Evolutionary conservation across 2,329 filamentous ascomycete genomes (phyloP), one percentile per base, ranked within the genome.

Genomic region (Chrysosporium keratinophilum): DNA sequence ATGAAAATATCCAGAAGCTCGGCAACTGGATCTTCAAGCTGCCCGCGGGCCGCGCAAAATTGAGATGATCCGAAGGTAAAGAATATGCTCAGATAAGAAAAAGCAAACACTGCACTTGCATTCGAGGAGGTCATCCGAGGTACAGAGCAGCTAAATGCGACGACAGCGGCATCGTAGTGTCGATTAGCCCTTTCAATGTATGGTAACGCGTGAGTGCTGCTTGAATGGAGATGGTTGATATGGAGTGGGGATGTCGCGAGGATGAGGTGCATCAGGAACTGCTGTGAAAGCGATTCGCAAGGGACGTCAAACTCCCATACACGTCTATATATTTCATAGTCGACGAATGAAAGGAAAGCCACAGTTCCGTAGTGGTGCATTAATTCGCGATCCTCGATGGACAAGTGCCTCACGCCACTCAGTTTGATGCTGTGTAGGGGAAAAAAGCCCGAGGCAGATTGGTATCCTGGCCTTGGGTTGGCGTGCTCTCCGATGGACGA

Each of bases 251-350:
- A 61, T 19, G 58, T 37, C 11, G 62, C 62, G 9, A 64, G 59
- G 14, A 63, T 46, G n/a, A 59, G 50, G 50, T 63, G 56, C 59
- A 62, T 64, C 9, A 64, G 49, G 49, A 62, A 64, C 5, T 55
- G 57, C 37, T 56, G 54, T 20, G 56, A 53, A 33, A 55, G 54
- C 12, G 56, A 54, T 50, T 58, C 56, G 19, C 33, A 47, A 10
- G 57, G 57, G 10, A 59, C 56, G 37, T 50, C 37, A 11, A 57
- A n/a, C 31, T 59, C 56, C 57, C 57, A 59, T 42, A 57, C 53
- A 41, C 43, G 54, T 35, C 41, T 52, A 37, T 57, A 59, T 9
- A 47, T 45, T 33, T 59, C 55, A 35, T 57, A 57, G 23, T 57
- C 57, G 15, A 52, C 37, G 23, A 59, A 45, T 6, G 48, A 54